Evolutionary conservation across 805 yeast species (phyloP), one percentile per base, ranked within the genome.

Genomic region (Clavispora asparagi): DNA sequence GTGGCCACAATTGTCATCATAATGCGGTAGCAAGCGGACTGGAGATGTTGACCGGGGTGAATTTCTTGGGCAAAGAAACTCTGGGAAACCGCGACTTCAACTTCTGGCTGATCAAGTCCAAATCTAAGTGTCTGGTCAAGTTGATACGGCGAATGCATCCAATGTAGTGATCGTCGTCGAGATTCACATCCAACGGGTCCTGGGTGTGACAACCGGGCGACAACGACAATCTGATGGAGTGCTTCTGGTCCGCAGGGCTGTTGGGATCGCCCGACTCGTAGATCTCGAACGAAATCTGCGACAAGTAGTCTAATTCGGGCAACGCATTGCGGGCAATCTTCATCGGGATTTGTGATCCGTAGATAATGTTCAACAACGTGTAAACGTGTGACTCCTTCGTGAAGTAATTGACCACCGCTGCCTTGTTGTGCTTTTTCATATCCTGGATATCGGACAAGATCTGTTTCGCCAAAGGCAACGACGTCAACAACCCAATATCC

Each of bases 161-260:
- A 52, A 94, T 94, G 67, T 94, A 92, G 67, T 94, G 99, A 62
- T 89, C 91, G 40, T 89, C 92, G 67, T 94, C 99, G 40, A 94
- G 74, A 65, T 92, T 97, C 40, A 95, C 96, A 67, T 94, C 99
- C 53, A 94, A 75, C 26, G 99, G 99, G 65, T 92, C 96, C 59
- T 90, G 96, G 0, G 98, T 91, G 67, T 94, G 97, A 66, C 99
- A 94, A 17, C 99, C 99, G 1, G 99, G 98, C 6, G 97, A 87
- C 56, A 94, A 75, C n/a, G 92, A 85, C 50, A 94, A 76, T 59
- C 98, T 78, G 46, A 94, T 85, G 6, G 97, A 85, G 63, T 92
- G 96, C 58, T 87, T 85, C 65, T 88, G 87, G 44, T 81, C 82
- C 8, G 85, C 83, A 9, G 78, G 73, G 32, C 77, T 71, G 12